Evolutionary conservation across 2,329 filamentous ascomycete genomes (phyloP).

Genomic region (Hymenoscyphus albidus): DNA sequence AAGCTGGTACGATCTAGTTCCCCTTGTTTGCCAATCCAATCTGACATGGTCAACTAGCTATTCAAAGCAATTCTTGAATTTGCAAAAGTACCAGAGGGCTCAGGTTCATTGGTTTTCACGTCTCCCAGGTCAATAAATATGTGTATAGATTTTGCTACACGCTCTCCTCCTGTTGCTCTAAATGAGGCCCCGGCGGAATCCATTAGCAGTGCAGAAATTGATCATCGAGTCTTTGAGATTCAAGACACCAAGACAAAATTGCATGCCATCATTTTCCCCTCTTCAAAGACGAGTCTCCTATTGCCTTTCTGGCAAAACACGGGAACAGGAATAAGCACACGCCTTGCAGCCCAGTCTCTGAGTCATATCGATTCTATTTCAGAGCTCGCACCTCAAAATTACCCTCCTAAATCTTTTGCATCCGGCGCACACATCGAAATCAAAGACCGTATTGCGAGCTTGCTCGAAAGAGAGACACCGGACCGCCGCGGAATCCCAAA

Average conservation of each 20-base stretch:
- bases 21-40: background rate
- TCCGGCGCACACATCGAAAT: conserved; percentile 38
- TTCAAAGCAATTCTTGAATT: conserved; percentile 14
- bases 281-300: conserved; percentile 36
- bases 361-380: conserved; percentile 35
- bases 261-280: conserved; percentile 43
- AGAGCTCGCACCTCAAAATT: conserved; percentile 23
- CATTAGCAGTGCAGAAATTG: conserved; percentile 14
- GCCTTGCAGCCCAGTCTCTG: conserved; percentile 44
- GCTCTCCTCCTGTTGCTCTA: background rate
- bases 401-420: conserved; percentile 38
- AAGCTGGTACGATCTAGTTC: conserved; percentile 15
- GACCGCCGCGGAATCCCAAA: conserved; percentile 12
- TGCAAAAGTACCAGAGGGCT: conserved; percentile 8
- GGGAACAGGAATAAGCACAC: conserved; percentile 45
- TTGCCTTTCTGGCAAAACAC: conserved; percentile 45
- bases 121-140: conserved; percentile 17
- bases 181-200: background rate
- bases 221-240: conserved; percentile 21
- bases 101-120: conserved; percentile 20
- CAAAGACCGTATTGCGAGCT: conserved; percentile 39
- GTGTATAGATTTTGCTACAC: conserved; percentile 21
- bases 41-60: conserved; percentile 8
- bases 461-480: conserved; percentile 41
- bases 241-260: conserved; percentile 33